phyloP scores from a whole-genome alignment of 176 grass and related monocot species.

The Eragrostis curvula region DNA sequence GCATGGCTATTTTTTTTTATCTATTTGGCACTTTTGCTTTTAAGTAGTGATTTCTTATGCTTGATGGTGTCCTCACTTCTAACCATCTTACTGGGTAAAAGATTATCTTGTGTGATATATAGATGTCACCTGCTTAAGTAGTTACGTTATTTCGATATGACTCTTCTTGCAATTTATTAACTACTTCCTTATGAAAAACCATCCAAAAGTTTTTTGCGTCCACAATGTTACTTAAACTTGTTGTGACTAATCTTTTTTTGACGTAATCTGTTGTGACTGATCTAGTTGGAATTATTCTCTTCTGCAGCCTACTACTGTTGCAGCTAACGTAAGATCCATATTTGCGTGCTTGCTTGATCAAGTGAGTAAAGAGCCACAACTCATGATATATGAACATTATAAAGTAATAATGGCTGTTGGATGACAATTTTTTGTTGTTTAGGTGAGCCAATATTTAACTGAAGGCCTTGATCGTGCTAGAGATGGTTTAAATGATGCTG shows the following conservation, averaged over 20 bases:
- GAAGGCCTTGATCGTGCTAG: slow-evolving; percentile 90
- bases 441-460: slow-evolving; percentile 97
- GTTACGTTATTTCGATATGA: neutral
- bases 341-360: slow-evolving; percentile 95
- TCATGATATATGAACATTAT: slow-evolving; percentile 6
- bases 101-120: slow-evolving; percentile 5
- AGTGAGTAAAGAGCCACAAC: slow-evolving; percentile 61
- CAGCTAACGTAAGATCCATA: slow-evolving; percentile 79
- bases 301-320: slow-evolving; percentile 80
- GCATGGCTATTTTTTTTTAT: neutral
- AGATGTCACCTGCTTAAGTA: neutral
- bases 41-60: slow-evolving; percentile 19
- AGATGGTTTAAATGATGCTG: slow-evolving; percentile 93
- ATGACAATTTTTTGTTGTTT: slow-evolving; percentile 41
- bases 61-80: slow-evolving; percentile 21
- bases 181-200: neutral
- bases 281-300: slow-evolving; percentile 40
- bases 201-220: neutral
- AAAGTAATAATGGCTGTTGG: slow-evolving; percentile 25
- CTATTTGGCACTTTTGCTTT: slow-evolving; percentile 19
- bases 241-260: no score
- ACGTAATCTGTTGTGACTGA: neutral
- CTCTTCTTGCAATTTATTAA: neutral
- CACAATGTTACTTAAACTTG: neutral
- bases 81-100: slow-evolving; percentile 19